A percentile compares a stretch with the other conserved stretches of the same genome.
These are phyloP conservation scores for Batkoa obscura DNA, from an alignment of 371 early-diverging fungal species.

Conservation along the genomic window DNA sequence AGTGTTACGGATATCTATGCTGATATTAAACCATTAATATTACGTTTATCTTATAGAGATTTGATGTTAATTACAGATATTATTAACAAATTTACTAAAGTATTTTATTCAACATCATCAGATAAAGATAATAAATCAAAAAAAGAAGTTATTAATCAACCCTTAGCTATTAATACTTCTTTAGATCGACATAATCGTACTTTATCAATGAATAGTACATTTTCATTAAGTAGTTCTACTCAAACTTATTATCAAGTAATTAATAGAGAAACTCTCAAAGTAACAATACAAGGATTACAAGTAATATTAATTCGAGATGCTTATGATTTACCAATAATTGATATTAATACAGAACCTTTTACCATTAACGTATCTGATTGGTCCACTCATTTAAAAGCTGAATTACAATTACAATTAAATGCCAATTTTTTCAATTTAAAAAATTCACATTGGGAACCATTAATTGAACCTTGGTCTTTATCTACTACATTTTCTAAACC, in stretches of 20 bases:
- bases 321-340: constrained; percentile 79
- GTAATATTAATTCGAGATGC: constrained; percentile 81
- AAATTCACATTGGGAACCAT: constrained; percentile 96
- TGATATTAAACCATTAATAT: constrained; percentile 36
- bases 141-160: constrained; percentile 1
- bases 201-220: no score
- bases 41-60: constrained; percentile 67
- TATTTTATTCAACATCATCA: constrained; percentile 18
- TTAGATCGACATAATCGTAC: no score
- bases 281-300: constrained; percentile 51
- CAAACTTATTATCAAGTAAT: constrained; percentile 4
- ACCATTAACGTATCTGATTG: constrained; percentile 67
- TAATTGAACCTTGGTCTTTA: constrained; percentile 81
- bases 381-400: constrained; percentile 56
- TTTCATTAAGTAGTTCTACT: background rate
- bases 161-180: background rate
- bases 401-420: constrained; percentile 43
- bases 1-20: constrained; percentile 32
- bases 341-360: constrained; percentile 58
- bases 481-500: constrained; percentile 19
- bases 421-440: constrained; percentile 86
- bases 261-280: background rate
- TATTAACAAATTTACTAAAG: constrained; percentile 44
- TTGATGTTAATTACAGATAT: constrained; percentile 60
- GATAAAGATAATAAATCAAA: constrained; percentile 5